These are phyloP conservation scores for Pterulicium gracile DNA, from an alignment of 1,284 basidiomycete species.

Conservation along the genomic window DNA sequence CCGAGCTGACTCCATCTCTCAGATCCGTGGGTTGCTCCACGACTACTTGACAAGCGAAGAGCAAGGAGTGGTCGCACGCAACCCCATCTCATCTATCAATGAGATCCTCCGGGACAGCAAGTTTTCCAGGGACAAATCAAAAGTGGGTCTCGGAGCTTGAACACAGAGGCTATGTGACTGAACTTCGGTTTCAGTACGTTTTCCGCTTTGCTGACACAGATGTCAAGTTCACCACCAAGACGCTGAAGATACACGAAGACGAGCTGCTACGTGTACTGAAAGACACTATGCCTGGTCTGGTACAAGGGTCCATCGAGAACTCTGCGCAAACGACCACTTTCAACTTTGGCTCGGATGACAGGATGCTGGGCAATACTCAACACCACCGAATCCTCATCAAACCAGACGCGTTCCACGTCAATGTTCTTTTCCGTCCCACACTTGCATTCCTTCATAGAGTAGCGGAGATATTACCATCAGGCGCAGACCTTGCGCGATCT, in stretches of 20 bases:
- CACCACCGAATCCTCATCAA: constrained; percentile 82
- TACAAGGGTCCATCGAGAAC: constrained; percentile 56
- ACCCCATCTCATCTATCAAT: constrained; percentile 88
- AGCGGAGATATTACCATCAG: constrained; percentile 63
- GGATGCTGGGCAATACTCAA: constrained; percentile 56
- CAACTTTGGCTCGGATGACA: constrained; percentile 58
- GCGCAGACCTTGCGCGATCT: constrained; percentile 56
- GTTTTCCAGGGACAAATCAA: constrained; percentile 66
- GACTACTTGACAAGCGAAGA: constrained; percentile 91
- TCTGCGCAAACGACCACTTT: constrained; percentile 50
- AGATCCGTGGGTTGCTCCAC: constrained; percentile 81
- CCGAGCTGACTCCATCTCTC: constrained; percentile 7
- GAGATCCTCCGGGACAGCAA: constrained; percentile 85
- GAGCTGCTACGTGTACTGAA: constrained; percentile 78
- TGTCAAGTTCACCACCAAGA: constrained; percentile 54
- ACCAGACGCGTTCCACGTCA: constrained; percentile 93
- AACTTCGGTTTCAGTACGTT: constrained; percentile 61
- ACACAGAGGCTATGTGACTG: no score
- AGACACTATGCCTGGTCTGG: constrained; percentile 90
- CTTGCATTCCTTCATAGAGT: constrained; percentile 76
- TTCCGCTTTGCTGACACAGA: constrained; percentile 92
- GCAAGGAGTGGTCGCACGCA: constrained; percentile 64
- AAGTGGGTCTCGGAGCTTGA: no score
- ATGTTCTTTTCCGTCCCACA: constrained; percentile 89
- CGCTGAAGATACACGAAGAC: constrained; percentile 74